A percentile compares a stretch with the other conserved stretches of the same genome.
Evolutionary conservation across 2,329 filamentous ascomycete genomes (phyloP).

Genomic region (Phaeosphaeria sp.): DNA sequence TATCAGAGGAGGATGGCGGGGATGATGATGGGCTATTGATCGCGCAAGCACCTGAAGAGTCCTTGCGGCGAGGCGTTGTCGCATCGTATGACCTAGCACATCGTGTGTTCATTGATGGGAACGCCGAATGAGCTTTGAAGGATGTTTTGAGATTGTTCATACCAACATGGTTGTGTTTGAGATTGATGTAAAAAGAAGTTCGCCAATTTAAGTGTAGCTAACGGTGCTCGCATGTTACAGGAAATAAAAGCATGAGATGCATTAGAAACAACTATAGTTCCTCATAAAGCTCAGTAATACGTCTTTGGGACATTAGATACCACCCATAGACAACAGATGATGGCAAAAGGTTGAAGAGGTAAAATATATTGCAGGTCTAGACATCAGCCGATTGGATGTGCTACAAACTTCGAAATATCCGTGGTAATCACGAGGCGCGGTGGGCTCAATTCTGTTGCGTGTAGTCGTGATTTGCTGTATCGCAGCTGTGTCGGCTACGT

Average conservation of each 20-base stretch:
- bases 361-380: no score
- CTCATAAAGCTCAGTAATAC: neutral
- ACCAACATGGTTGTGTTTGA: neutral
- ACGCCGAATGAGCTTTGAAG: no score
- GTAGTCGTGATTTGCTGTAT: neutral
- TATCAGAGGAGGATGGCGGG: slow-evolving; percentile 81
- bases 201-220: no score
- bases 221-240: neutral
- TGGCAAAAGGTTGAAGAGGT: neutral
- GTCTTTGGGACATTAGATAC: neutral
- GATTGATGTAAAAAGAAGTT: neutral
- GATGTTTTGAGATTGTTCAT: no score
- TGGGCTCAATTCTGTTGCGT: neutral
- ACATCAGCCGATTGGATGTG: no score
- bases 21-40: slow-evolving; percentile 58
- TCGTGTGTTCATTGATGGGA: no score
- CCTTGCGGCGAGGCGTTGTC: no score
- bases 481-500: neutral
- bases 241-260: no score
- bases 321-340: neutral
- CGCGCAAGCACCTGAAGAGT: no score
- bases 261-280: neutral
- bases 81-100: no score
- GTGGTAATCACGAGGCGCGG: neutral
- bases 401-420: neutral